Conservation (phyloP, 1,284 basidiomycete genomes). For the Cystobasidiaceae sp. region DNA sequence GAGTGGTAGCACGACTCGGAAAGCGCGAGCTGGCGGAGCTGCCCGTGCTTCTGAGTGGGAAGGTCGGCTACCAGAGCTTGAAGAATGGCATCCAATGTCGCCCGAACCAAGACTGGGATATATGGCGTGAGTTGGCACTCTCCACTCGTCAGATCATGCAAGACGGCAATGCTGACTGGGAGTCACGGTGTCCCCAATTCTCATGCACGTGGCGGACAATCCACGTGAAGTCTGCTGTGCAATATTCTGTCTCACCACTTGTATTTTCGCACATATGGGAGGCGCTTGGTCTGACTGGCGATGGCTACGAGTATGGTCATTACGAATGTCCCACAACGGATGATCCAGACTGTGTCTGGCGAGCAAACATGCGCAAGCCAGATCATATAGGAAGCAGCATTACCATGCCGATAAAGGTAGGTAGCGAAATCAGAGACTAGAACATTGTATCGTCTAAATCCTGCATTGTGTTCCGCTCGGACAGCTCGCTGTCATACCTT, state of each 20-base stretch:
- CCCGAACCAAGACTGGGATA: slow-evolving; percentile 19
- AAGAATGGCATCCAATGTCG: not conserved
- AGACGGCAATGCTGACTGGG: too few relatives aligned
- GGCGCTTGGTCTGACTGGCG: not conserved
- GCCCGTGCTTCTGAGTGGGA: too few relatives aligned
- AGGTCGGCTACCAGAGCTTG: not conserved
- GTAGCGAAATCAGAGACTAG: too few relatives aligned
- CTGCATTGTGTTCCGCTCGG: not conserved
- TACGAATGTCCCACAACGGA: slow-evolving; percentile 11
- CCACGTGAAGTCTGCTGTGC: not conserved
- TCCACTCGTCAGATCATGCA: not conserved
- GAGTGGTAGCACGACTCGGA: too few relatives aligned
- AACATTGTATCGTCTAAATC: not conserved
- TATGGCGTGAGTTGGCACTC: slow-evolving; percentile 8
- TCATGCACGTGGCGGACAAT: not conserved
- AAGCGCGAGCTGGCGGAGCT: too few relatives aligned
- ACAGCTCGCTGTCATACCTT: slow-evolving; percentile 16
- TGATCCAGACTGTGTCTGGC: not conserved
- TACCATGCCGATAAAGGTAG: slow-evolving; percentile 27
- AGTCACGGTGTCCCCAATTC: not conserved
- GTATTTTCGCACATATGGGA: slow-evolving; percentile 19
- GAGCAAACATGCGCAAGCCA: not conserved
- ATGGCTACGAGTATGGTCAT: not conserved
- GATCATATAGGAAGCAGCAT: slow-evolving; percentile 10
- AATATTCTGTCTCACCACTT: slow-evolving; percentile 5